Evolutionary conservation across 306 rosid genomes (phyloP).

Genomic region (Styphnolobium japonicum): DNA sequence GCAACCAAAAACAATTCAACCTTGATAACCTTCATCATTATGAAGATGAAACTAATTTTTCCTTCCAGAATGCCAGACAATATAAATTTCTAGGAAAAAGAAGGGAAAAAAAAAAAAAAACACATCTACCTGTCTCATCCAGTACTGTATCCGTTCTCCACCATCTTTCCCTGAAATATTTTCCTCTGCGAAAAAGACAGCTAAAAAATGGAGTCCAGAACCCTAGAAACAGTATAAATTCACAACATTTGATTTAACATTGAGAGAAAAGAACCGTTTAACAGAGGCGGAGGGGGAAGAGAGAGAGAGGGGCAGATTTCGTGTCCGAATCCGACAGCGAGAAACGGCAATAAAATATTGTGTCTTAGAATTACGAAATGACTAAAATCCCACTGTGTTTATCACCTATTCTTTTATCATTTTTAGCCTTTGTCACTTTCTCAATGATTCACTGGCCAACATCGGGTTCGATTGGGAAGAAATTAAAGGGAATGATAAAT

Average conservation of each 20-base stretch:
- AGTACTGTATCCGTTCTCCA: background rate
- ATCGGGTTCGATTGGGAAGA: background rate
- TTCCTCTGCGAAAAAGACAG: background rate
- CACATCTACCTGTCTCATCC: background rate
- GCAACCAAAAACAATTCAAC: background rate
- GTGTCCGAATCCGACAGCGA: background rate
- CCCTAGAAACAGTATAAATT: background rate
- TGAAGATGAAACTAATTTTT: background rate
- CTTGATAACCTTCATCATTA: background rate
- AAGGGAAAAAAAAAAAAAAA: background rate
- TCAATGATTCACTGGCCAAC: background rate
- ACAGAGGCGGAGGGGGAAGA: constrained; percentile 3
- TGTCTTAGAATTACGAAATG: background rate
- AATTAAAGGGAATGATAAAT: background rate
- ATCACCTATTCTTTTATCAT: background rate
- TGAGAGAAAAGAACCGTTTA: background rate
- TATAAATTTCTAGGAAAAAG: too few relatives aligned
- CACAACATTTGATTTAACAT: background rate
- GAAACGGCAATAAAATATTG: background rate
- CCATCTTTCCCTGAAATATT: background rate
- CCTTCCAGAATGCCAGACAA: background rate
- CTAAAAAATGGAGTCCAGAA: background rate
- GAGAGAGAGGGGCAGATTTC: background rate
- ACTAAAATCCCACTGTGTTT: background rate
- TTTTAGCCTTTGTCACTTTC: background rate